Evolutionary conservation across 164 flowering plant genomes (phyloP).

Genomic region (Litsea cubeba): DNA sequence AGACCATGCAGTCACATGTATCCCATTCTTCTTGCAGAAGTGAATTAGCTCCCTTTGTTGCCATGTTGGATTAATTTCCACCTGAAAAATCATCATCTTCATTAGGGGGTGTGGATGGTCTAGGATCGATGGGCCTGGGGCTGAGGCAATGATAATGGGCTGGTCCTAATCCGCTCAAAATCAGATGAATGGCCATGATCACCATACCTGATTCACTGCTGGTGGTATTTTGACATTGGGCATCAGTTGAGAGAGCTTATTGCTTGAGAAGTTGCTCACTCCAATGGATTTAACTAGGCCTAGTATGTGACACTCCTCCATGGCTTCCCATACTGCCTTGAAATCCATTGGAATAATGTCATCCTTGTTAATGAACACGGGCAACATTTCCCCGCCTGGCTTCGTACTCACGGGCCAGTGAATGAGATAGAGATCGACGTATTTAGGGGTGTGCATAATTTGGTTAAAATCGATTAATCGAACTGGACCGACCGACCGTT

Average conservation of each 20-base stretch:
- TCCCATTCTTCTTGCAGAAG: conserved; percentile 17
- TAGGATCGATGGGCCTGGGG: too few species aligned
- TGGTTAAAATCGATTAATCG: too few species aligned
- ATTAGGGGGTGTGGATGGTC: background rate
- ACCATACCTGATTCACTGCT: conserved; percentile 17
- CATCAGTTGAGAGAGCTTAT: conserved; percentile 15
- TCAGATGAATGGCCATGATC: background rate
- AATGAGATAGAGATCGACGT: conserved; percentile 10
- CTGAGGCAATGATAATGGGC: background rate
- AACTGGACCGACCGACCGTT: too few species aligned
- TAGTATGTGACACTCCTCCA: conserved; percentile 20
- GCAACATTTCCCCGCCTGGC: background rate
- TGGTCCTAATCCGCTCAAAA: background rate
- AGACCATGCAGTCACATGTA: conserved; percentile 27
- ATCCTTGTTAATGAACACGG: too few species aligned
- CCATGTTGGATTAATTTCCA: conserved; percentile 28
- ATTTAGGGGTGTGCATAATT: too few species aligned
- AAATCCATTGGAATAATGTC: conserved; percentile 13
- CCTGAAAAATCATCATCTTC: conserved; percentile 4
- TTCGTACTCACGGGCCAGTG: conserved; percentile 13
- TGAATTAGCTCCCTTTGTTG: too few species aligned
- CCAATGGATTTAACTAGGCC: conserved; percentile 24
- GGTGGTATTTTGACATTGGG: conserved; percentile 15
- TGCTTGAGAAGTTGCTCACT: conserved; percentile 19
- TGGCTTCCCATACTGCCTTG: conserved; percentile 14